Evolutionary conservation across 805 yeast genomes (phyloP).

Genomic region (Myxozyma mucilagina): DNA sequence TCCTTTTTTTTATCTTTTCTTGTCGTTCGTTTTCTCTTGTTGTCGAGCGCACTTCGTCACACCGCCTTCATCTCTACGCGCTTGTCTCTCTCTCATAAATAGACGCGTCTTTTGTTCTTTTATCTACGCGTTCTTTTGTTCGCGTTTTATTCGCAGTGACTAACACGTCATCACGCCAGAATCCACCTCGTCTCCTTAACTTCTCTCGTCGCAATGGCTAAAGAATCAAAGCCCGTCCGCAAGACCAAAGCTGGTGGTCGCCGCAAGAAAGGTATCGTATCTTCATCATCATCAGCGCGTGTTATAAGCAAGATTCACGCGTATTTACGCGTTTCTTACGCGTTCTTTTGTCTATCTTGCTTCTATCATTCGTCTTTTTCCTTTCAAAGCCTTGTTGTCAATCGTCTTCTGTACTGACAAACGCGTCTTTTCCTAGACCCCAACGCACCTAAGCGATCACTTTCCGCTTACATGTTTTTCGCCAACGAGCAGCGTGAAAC

Average conservation of each 20-base stretch:
- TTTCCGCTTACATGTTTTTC: slow-evolving; percentile 98
- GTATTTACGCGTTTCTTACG: too few relatives aligned
- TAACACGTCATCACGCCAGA: slow-evolving; percentile 9
- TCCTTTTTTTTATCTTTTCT: not conserved
- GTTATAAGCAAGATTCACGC: not conserved
- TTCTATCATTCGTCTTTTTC: not conserved
- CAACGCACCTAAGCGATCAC: slow-evolving; percentile 98
- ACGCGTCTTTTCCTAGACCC: slow-evolving; percentile 56
- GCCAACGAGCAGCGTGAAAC: slow-evolving; percentile 97
- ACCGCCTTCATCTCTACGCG: not conserved
- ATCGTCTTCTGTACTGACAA: not conserved
- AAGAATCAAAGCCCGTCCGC: slow-evolving; percentile 29
- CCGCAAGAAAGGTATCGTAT: slow-evolving; percentile 33
- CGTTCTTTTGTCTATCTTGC: not conserved
- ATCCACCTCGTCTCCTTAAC: not conserved
- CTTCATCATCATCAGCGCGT: not conserved
- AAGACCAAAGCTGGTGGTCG: slow-evolving; percentile 32
- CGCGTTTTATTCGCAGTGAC: not conserved
- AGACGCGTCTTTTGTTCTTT: not conserved
- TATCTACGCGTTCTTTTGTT: not conserved
- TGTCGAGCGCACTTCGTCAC: not conserved
- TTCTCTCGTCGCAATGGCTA: slow-evolving; percentile 25
- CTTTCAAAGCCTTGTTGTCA: not conserved
- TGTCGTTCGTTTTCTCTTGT: not conserved
- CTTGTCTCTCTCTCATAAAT: not conserved